Evolutionary conservation across 768 basidiomycete genomes (phyloP).

Genomic region (Lepiota venenata): DNA sequence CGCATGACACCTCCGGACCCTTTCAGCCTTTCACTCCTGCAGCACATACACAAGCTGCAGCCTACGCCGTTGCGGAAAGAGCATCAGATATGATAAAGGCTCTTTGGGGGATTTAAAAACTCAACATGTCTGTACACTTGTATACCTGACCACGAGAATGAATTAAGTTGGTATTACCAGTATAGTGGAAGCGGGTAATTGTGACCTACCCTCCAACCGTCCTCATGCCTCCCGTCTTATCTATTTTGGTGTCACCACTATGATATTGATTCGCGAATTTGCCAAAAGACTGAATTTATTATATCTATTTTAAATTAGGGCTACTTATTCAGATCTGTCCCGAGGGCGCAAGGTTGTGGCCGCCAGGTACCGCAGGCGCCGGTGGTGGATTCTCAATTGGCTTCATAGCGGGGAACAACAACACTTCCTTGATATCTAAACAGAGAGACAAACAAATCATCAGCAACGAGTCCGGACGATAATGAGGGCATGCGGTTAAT

Average conservation of each 20-base stretch:
- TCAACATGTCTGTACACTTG: background rate
- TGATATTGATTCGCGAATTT: too few relatives aligned
- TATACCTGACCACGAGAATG: too few relatives aligned
- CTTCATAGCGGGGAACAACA: slow-evolving; percentile 98
- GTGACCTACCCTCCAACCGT: too few relatives aligned
- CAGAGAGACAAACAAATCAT: background rate
- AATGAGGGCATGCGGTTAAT: background rate
- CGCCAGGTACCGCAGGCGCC: slow-evolving; percentile 18
- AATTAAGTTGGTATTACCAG: too few relatives aligned
- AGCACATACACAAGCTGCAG: slow-evolving; percentile 26
- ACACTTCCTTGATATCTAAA: slow-evolving; percentile 92
- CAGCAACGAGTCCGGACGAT: background rate
- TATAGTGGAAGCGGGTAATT: too few relatives aligned
- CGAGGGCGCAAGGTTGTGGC: slow-evolving; percentile 26
- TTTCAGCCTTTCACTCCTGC: slow-evolving; percentile 21
- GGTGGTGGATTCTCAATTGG: slow-evolving; percentile 53
- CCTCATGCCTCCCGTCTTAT: too few relatives aligned
- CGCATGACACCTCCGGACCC: too few relatives aligned
- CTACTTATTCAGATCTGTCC: slow-evolving; percentile 27
- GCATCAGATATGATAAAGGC: slow-evolving; percentile 27
- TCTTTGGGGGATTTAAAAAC: slow-evolving; percentile 6
- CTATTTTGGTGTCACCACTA: too few relatives aligned
- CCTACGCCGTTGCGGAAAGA: slow-evolving; percentile 27
- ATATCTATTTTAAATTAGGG: background rate
- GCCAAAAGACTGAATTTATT: background rate